Conservation (phyloP, 768 basidiomycete genomes). For the Leucosporidium creatinivorum region DNA sequence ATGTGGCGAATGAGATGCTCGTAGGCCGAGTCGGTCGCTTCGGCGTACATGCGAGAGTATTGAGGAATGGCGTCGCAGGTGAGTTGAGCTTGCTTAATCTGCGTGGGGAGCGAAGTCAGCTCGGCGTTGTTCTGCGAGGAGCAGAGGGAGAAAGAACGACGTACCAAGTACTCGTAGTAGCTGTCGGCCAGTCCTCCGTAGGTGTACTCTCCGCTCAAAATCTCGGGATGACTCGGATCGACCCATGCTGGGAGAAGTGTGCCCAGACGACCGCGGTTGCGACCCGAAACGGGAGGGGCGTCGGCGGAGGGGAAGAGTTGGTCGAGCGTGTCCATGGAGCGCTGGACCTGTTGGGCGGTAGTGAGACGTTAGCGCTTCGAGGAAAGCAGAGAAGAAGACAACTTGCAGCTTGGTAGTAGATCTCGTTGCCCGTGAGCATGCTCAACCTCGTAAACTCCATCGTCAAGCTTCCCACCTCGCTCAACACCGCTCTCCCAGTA, state of each 20-base stretch:
- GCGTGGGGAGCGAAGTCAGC: neutral
- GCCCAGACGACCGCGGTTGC: constrained; percentile 15
- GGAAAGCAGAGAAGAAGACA: neutral
- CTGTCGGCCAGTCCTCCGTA: constrained; percentile 42
- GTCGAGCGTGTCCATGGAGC: constrained; percentile 42
- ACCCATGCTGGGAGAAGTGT: constrained; percentile 19
- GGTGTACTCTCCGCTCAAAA: constrained; percentile 38
- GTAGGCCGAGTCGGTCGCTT: constrained; percentile 41
- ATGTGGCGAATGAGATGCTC: constrained; percentile 40
- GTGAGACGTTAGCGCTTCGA: too few species aligned
- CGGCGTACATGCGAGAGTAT: constrained; percentile 42
- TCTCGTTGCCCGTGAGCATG: constrained; percentile 42
- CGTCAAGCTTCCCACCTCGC: constrained; percentile 44
- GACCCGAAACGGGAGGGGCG: neutral
- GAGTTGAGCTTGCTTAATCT: constrained; percentile 45
- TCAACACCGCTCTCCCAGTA: constrained; percentile 35
- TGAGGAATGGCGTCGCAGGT: constrained; percentile 39
- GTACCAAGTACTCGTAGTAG: constrained; percentile 35
- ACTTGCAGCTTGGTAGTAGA: constrained; percentile 42
- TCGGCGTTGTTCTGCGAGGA: neutral
- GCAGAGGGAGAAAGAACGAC: neutral
- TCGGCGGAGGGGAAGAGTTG: neutral
- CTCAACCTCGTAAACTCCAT: constrained; percentile 44
- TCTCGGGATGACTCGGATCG: neutral
- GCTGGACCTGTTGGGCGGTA: constrained; percentile 36